A percentile compares a stretch with the other conserved stretches of the same genome.
These are phyloP conservation scores for Malassezia vespertilionis DNA, from an alignment of 1,284 basidiomycete genomes.

Conservation along the genomic window DNA sequence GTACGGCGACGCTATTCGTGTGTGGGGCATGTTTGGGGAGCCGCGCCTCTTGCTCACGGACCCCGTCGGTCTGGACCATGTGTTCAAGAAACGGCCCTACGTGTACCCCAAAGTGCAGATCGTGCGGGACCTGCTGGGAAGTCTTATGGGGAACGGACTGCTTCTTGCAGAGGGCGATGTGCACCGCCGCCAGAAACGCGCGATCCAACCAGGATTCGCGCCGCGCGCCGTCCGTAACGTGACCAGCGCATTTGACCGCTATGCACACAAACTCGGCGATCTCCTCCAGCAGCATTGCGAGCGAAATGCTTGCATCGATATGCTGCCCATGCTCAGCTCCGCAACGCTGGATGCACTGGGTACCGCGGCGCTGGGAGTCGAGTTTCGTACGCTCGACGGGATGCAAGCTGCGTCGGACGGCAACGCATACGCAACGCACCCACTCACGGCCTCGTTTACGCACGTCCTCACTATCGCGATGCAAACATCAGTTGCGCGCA, in stretches of 20 bases:
- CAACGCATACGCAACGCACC: neutral
- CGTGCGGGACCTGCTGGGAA: constrained; percentile 20
- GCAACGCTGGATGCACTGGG: constrained; percentile 16
- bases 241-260: constrained; percentile 26
- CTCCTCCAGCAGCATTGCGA: too few species aligned
- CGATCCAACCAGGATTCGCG: constrained; percentile 39
- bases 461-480: constrained; percentile 12
- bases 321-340: constrained; percentile 3
- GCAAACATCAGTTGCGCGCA: neutral
- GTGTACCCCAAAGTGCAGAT: constrained; percentile 33
- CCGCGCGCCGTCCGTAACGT: constrained; percentile 30
- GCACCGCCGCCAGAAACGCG: constrained; percentile 34
- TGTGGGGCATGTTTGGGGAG: constrained; percentile 15
- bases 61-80: constrained; percentile 10
- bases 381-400: constrained; percentile 8
- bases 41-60: constrained; percentile 13
- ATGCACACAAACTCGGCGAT: constrained; percentile 15
- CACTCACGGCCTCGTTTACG: constrained; percentile 7
- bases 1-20: constrained; percentile 9
- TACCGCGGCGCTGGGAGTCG: constrained; percentile 11
- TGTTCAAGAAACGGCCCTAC: constrained; percentile 19
- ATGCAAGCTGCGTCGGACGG: neutral
- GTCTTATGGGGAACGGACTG: constrained; percentile 38
- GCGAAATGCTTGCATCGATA: too few species aligned
- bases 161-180: constrained; percentile 35